Evolutionary conservation across 441 rosid species (phyloP).

Genomic region (Eutrema salsugineum): DNA sequence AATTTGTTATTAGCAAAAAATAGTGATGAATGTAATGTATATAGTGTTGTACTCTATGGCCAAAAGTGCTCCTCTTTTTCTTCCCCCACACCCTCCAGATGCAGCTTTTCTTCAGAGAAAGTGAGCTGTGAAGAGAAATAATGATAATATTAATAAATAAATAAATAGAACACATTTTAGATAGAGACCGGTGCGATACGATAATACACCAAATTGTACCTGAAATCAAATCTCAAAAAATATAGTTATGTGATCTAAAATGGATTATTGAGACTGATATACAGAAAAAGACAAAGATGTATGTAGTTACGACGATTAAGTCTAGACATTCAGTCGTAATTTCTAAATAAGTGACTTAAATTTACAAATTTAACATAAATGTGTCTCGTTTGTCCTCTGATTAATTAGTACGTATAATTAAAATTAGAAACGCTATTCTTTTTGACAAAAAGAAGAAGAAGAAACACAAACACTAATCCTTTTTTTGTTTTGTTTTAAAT

Average conservation of each 20-base stretch:
- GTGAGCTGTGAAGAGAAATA: constrained; percentile 32
- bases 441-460: not conserved
- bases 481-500: not conserved
- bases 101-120: constrained; percentile 35
- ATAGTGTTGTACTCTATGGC: constrained; percentile 29
- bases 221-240: not conserved
- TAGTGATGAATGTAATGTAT: constrained; percentile 20
- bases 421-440: not conserved
- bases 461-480: not conserved
- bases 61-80: constrained; percentile 26
- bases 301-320: not conserved
- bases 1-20: not conserved
- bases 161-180: not conserved
- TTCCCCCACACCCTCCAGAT: constrained; percentile 27
- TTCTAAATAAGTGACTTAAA: not conserved
- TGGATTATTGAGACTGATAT: not conserved
- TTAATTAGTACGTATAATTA: not conserved
- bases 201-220: constrained; percentile 21
- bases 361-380: not conserved
- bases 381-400: not conserved
- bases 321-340: not conserved
- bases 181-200: constrained; percentile 17
- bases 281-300: not conserved
- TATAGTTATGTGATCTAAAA: not conserved
- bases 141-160: not conserved